A percentile compares a stretch with the other conserved stretches of the same genome.
Conservation (phyloP, 257 asterid species). For the Scutellaria minor region DNA sequence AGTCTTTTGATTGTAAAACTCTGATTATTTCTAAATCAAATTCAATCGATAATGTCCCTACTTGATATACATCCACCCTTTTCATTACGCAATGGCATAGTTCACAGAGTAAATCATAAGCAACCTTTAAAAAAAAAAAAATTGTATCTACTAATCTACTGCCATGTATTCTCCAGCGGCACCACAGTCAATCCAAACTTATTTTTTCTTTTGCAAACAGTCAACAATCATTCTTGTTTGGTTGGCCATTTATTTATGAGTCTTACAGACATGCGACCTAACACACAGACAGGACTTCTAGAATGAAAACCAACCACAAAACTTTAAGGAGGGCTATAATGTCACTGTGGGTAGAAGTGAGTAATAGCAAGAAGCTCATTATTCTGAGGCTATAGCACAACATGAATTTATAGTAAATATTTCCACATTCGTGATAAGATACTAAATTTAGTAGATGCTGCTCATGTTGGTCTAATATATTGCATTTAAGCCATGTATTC, state of each 20-base stretch:
- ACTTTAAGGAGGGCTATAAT: neutral
- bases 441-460: no score
- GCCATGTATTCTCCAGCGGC: no score
- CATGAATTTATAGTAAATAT: neutral
- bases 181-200: no score
- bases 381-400: neutral
- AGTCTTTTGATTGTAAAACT: neutral
- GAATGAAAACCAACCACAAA: neutral
- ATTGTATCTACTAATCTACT: no score
- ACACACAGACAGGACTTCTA: neutral
- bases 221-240: neutral
- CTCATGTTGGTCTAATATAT: no score
- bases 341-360: neutral
- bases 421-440: no score
- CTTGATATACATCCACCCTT: neutral
- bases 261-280: neutral
- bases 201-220: no score
- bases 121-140: no score
- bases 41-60: neutral
- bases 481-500: neutral
- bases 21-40: neutral
- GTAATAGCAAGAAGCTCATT: neutral
- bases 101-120: neutral
- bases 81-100: neutral
- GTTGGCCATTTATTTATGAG: neutral